Evolutionary conservation across 2,329 filamentous ascomycete species (phyloP), one percentile per base, ranked within the genome.

Genomic region (Fusarium dimerum): DNA sequence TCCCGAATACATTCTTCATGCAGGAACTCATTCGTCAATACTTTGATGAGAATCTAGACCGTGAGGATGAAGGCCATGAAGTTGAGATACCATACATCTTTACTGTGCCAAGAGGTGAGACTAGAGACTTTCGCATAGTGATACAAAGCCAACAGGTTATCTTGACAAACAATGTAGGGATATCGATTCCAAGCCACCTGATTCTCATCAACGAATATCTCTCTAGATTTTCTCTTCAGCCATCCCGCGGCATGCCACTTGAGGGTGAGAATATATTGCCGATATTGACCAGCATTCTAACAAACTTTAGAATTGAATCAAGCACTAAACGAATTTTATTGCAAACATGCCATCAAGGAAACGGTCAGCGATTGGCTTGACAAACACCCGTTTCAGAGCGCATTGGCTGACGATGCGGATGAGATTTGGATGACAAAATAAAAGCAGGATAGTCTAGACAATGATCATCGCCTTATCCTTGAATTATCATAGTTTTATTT

Each of bases 1-100:
- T 48, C n/a, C 60, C 60, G 5, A 60, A 63, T 40, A 61, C 60
- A 2, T 60, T 60, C n/a, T 51, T 45, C 42, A 53, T 55, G 55
- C 59, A 63, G 13, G 59, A 60, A 36, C 17, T 45, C 10, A 13
- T 58, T 2, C 55, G 60, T 4, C 40, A 29, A 40, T 52, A 56
- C 41, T 48, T 57, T 40, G 59, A 61, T 38, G 44, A 61, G 2
- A 10, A 26, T 36, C 49, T 60, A 30, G 60, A 61, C 38, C 51
- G 52, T 6, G n/a, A 50, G 16, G 56, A 56, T 0, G 36, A 47
- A 13, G 55, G 54, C 15, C 7, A 45, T 9, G 2, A 44, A 20
- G 39, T 51, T 17, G 55, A 61, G 7, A 48, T 17, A 4, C 54
- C 57, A 26, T 46, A 20, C 11, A 55, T 62, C 1, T 61, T 47